Base-by-base conservation (phyloP, 192 early-diverging fungal species). In the Funneliformis mosseae region DNA sequence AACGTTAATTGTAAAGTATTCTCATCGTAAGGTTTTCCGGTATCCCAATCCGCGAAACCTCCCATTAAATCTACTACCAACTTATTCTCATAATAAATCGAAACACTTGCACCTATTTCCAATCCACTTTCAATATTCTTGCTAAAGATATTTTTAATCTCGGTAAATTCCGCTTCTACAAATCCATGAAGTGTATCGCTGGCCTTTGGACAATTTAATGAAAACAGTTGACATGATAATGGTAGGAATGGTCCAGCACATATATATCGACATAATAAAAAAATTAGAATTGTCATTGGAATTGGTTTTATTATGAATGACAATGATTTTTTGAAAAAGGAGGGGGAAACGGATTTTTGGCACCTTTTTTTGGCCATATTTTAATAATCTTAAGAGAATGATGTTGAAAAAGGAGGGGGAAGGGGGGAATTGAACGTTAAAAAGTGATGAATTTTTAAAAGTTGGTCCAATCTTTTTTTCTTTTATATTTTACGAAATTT, bases 1-100 rank as follows among this genome's bases (percentile, higher is more conserved):
- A 91, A 93, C 12, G 92, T 90, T 67, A 91, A 81, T 83, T 92
- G 91, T 41, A 94, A 80, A 4, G 89, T 90, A 64, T 88, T 81
- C 45, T 88, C 84, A 18, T 85, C 78, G 76, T 93, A 94, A 4
- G 69, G 80, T 1, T 72, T 39, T 12, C 46, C 59, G 1, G 76
- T 80, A 60, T 77, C 76, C 39, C 80, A 48, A 74, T 83, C 83
- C 59, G 82, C 92, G 83, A 77, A 89, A 18, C 94, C 94, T n/a
- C 91, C 91, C 68, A 80, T 83, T 8, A 94, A 45, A 64, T 93
- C 89, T 6, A 91, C 85, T 25, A 93, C 88, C 5, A 84, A 81
- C 33, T 88, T 77, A 2, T 88, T 88, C 12, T 85, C 82, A 3
- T 85, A 83, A 83, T 86, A 90, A 12, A 87, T 83, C 9, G 86